These are phyloP conservation scores for Mucor velutinosus DNA, from an alignment of 371 early-diverging fungal genomes.

Conservation along the genomic window DNA sequence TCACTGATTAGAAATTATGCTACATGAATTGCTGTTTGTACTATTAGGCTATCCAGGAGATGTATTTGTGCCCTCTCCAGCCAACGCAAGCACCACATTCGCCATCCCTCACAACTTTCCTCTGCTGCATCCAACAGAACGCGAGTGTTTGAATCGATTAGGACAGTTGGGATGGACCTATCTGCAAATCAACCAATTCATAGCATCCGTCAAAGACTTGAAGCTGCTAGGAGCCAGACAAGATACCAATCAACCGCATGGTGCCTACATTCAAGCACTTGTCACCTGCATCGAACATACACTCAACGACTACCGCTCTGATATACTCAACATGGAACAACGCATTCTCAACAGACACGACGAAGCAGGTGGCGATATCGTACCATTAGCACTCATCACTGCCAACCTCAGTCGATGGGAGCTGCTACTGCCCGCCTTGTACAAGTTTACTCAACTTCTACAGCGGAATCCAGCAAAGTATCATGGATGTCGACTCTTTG, in stretches of 20 bases:
- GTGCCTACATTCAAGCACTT: slow-evolving; percentile 57
- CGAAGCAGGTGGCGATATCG: slow-evolving; percentile 43
- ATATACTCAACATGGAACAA: slow-evolving; percentile 60
- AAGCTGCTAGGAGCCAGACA: slow-evolving; percentile 1
- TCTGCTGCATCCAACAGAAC: slow-evolving; percentile 69
- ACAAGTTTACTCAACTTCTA: slow-evolving; percentile 29
- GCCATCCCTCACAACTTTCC: slow-evolving; percentile 63
- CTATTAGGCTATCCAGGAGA: slow-evolving; percentile 72
- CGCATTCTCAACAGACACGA: slow-evolving; percentile 51
- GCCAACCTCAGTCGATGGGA: slow-evolving; percentile 46
- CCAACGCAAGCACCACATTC: slow-evolving; percentile 52
- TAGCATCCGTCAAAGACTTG: slow-evolving; percentile 21
- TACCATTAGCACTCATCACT: slow-evolving; percentile 51
- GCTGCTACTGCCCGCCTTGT: slow-evolving; percentile 48
- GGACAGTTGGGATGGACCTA: slow-evolving; percentile 68
- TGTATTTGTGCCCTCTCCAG: slow-evolving; percentile 65
- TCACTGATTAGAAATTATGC: slow-evolving; percentile 43
- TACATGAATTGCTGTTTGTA: slow-evolving; percentile 77
- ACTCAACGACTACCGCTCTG: slow-evolving; percentile 56
- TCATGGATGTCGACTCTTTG: slow-evolving; percentile 58
- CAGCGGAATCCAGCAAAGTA: slow-evolving; percentile 34
- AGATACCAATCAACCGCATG: slow-evolving; percentile 15
- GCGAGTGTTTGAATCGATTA: slow-evolving; percentile 64
- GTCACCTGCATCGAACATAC: slow-evolving; percentile 52
- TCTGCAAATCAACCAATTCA: slow-evolving; percentile 46